Conservation (phyloP, 1,284 basidiomycete species). For the Moesziomyces sp. region DNA sequence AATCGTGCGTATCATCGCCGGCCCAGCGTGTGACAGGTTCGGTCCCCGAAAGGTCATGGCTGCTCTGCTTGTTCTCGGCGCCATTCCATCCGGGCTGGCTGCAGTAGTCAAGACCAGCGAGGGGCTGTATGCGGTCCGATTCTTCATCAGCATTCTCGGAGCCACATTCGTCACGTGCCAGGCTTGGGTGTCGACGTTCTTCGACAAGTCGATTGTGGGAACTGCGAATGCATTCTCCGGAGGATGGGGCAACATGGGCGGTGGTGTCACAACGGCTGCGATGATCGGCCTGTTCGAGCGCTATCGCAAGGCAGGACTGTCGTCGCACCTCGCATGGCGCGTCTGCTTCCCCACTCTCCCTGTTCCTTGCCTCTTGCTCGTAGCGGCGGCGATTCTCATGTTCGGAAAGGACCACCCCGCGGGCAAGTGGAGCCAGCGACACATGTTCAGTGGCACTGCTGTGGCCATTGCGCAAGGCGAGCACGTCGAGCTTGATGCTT, state of each 20-base stretch:
- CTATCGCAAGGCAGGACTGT: constrained; percentile 69
- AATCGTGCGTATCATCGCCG: constrained; percentile 73
- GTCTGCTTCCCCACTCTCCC: constrained; percentile 74
- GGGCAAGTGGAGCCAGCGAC: constrained; percentile 74
- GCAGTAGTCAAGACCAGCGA: constrained; percentile 71
- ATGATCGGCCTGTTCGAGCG: constrained; percentile 74
- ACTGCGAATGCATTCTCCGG: constrained; percentile 66
- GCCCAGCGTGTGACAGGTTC: constrained; percentile 73
- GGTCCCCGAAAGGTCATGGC: constrained; percentile 75
- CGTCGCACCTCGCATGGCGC: constrained; percentile 73
- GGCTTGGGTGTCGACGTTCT: constrained; percentile 75
- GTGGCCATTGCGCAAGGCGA: constrained; percentile 66
- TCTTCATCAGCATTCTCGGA: constrained; percentile 73
- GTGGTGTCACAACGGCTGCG: constrained; percentile 71
- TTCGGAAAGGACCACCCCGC: constrained; percentile 75
- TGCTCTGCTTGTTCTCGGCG: constrained; percentile 73
- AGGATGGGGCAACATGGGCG: constrained; percentile 71
- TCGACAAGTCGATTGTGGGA: constrained; percentile 75
- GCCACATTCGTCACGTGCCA: constrained; percentile 74
- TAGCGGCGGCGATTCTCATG: constrained; percentile 71
- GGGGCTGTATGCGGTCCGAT: constrained; percentile 72
- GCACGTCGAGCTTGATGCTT: constrained; percentile 61
- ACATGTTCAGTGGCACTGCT: constrained; percentile 70
- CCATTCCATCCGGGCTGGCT: constrained; percentile 76
- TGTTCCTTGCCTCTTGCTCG: constrained; percentile 72